Evolutionary conservation across 208 protist species (phyloP).

Genomic region (Spongospora subterranea): DNA sequence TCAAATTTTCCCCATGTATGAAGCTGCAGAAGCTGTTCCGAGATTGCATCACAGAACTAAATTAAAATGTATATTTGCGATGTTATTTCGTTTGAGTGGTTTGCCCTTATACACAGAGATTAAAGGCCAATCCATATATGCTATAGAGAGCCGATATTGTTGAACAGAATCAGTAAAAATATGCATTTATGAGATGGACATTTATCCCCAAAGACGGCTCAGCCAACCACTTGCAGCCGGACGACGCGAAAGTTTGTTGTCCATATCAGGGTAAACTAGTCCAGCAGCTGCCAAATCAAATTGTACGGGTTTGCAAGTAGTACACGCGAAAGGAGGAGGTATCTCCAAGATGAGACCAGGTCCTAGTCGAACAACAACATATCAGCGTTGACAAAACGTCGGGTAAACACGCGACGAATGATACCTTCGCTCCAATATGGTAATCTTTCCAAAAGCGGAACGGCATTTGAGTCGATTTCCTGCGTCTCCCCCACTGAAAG

Average conservation of each 20-base stretch:
- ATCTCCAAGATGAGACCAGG: not conserved
- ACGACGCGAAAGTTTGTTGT: not conserved
- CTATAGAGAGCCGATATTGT: not conserved
- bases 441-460: not conserved
- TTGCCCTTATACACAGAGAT: too few species aligned
- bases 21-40: not conserved
- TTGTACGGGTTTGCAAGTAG: not conserved
- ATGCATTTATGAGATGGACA: too few species aligned
- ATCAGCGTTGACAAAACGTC: not conserved
- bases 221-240: slow-evolving; percentile 1
- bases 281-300: slow-evolving; percentile 14
- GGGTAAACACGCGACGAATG: not conserved
- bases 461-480: not conserved
- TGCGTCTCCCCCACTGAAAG: not conserved
- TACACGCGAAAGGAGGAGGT: not conserved
- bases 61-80: too few species aligned
- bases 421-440: not conserved
- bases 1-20: not conserved
- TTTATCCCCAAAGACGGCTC: slow-evolving; percentile 41
- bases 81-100: too few species aligned
- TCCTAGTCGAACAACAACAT: not conserved
- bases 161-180: not conserved
- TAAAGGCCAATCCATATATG: not conserved
- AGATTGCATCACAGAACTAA: not conserved
- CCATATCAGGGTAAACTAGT: not conserved